Base-by-base conservation (phyloP, 768 basidiomycete species). In the Phaeotremella skinneri region DNA sequence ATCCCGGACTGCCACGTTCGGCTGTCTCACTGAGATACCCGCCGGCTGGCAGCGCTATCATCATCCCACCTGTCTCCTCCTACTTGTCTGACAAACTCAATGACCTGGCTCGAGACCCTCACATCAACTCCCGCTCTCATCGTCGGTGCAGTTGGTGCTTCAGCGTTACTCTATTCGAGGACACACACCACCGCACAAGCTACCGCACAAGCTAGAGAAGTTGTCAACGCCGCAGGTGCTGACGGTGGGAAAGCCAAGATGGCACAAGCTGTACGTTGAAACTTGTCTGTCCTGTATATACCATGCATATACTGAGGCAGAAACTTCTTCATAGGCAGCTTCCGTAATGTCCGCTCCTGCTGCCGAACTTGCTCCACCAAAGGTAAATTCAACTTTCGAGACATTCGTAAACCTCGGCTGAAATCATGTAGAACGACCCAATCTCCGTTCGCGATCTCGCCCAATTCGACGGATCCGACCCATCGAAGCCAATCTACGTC, bases 401-500 rank as follows among this genome's bases (percentile, higher is more conserved):
- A 7, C 26, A 30, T 42, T 50, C n/a, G 29, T 37, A 23, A 11
- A 49, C 34, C 21, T 23, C 14, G 25, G 14, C 9, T 25, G 3
- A 39, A 41, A 42, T 34, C n/a, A 26, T 21, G n/a, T 52, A 89
- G 76, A 80, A 87, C 63, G 87, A 90, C 73, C 87, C 88, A 0
- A 89, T 84, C 79, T 87, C 89, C 0, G 80, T 81, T 16, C 82
- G 83, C 61, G 77, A 88, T 63, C 81, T 98, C 59, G 85, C 81
- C 37, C 62, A 81, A 67, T 91, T 81, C 74, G 85, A 92, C 76
- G 93, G 93, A 17, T 79, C 80, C 0, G 83, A 85, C 62, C 73
- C 81, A 0, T 69, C 76, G 39, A 84, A 83, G 66, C 89, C 90
- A 0, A 89, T 98, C 61, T 91, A 88, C 66, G 87, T 98, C 42